phyloP scores from a whole-genome alignment of 257 asterid genomes.

The Petunia axillaris region DNA sequence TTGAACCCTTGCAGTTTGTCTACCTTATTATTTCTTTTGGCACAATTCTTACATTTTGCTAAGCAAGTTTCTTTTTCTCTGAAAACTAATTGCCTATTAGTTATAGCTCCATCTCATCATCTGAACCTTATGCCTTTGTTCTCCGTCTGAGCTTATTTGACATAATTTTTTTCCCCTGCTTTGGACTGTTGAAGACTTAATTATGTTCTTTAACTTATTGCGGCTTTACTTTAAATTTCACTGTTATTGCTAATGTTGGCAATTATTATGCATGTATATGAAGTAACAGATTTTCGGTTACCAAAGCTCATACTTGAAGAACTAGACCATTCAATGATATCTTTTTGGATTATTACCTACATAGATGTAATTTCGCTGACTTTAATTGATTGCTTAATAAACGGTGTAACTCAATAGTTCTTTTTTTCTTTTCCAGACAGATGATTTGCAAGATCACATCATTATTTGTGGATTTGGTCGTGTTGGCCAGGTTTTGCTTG shows the following conservation, averaged over 20 bases:
- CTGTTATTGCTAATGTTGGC: background rate
- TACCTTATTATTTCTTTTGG: background rate
- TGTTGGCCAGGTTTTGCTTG: slow-evolving; percentile 84
- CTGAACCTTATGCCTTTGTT: background rate
- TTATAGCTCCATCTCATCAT: slow-evolving; percentile 18
- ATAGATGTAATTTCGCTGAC: slow-evolving; percentile 10
- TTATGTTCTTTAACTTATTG: background rate
- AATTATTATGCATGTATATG: slow-evolving; percentile 9
- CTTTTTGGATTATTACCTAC: slow-evolving; percentile 11
- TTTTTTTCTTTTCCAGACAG: slow-evolving; percentile 61
- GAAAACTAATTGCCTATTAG: background rate
- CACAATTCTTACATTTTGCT: background rate
- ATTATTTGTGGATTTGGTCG: slow-evolving; percentile 99
- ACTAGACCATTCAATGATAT: slow-evolving; percentile 1
- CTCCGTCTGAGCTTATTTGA: background rate
- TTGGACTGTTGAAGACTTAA: background rate
- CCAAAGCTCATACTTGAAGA: slow-evolving; percentile 19
- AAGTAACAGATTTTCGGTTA: slow-evolving; percentile 21
- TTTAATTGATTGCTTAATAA: background rate
- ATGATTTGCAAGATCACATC: slow-evolving; percentile 98
- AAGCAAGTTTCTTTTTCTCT: background rate
- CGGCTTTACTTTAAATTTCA: background rate
- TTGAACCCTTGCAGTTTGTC: slow-evolving; percentile 15
- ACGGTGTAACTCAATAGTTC: background rate
- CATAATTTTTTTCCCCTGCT: background rate